Percentiles rank a stretch among this genome's conserved stretches.
These are phyloP conservation scores for Dalbergia oliveri DNA, from an alignment of 306 rosid species.

Conservation along the genomic window DNA sequence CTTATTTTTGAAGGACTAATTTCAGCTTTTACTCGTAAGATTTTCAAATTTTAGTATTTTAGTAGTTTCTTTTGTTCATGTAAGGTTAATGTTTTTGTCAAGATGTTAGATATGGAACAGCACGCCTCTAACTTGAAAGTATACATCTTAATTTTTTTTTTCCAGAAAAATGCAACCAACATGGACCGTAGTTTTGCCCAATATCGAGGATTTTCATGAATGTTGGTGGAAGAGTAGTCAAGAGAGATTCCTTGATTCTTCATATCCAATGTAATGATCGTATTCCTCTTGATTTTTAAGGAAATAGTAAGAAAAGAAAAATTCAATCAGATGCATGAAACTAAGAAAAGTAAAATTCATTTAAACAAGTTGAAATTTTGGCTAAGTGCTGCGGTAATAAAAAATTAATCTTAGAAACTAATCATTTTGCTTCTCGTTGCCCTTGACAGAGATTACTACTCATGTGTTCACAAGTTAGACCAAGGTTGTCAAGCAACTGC, in stretches of 20 bases:
- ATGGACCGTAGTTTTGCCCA: background rate
- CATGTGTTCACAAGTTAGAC: conserved; percentile 56
- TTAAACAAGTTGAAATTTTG: background rate
- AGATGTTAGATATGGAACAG: background rate
- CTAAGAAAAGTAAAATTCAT: too few species aligned
- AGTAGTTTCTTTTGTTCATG: background rate
- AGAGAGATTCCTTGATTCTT: background rate
- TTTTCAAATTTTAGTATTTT: background rate
- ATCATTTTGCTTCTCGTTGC: background rate
- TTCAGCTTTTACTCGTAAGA: background rate
- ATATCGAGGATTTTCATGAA: background rate
- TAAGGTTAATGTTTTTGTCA: background rate
- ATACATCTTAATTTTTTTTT: background rate
- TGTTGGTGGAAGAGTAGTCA: background rate
- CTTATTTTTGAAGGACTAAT: too few species aligned
- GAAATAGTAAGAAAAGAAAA: background rate
- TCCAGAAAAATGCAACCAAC: background rate
- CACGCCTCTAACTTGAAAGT: background rate
- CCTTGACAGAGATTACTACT: conserved; percentile 48
- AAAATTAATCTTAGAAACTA: background rate
- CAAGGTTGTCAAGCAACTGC: conserved; percentile 58
- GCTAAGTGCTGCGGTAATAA: background rate
- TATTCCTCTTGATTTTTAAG: background rate
- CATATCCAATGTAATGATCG: background rate
- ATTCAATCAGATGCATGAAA: background rate